Percentiles rank a stretch among this genome's conserved stretches.
phyloP scores from a whole-genome alignment of 2,329 filamentous ascomycete species.

The Aspergillus chevalieri region DNA sequence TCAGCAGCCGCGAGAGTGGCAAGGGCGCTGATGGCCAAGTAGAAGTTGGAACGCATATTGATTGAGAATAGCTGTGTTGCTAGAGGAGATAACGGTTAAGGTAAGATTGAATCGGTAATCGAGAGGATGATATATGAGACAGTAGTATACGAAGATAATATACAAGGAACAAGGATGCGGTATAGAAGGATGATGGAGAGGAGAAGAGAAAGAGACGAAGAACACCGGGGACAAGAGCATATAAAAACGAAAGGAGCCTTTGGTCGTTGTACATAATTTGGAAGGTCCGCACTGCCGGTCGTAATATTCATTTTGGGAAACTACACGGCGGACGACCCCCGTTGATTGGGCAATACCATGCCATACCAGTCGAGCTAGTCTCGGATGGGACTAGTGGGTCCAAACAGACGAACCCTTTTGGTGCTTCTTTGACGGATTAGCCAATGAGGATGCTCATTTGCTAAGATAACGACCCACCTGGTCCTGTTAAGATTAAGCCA shows the following conservation, averaged over 20 bases:
- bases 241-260: constrained; percentile 5
- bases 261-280: background rate
- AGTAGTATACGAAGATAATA: background rate
- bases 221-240: constrained; percentile 7
- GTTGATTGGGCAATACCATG: background rate
- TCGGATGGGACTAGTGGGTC: background rate
- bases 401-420: background rate
- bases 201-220: constrained; percentile 5
- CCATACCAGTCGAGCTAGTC: background rate
- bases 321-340: background rate
- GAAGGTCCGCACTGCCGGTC: background rate
- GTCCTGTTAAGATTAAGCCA: background rate
- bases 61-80: constrained; percentile 2
- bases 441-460: background rate
- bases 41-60: constrained; percentile 43
- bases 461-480: background rate
- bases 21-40: constrained; percentile 40
- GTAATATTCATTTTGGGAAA: background rate
- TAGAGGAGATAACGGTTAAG: background rate
- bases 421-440: background rate
- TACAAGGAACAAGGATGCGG: background rate
- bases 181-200: constrained; percentile 5
- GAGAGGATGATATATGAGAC: background rate
- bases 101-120: background rate
- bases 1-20: constrained; percentile 39